Conservation (phyloP, 2,329 filamentous ascomycete genomes). For the Fusarium abutilonis region DNA sequence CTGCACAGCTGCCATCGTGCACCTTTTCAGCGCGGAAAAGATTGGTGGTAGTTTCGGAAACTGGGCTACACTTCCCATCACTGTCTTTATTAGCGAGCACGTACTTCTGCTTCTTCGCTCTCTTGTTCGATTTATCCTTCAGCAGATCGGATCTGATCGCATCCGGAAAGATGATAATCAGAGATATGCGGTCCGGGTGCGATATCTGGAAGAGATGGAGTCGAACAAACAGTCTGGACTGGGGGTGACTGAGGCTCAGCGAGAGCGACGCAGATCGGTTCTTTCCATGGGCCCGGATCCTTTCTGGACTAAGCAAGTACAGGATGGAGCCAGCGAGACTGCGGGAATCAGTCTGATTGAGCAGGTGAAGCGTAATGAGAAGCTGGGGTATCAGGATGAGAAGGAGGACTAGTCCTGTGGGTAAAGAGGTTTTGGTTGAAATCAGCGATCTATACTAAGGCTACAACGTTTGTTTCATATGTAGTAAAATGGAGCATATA, state of each 20-base stretch:
- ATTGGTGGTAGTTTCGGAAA: constrained; percentile 59
- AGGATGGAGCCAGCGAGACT: constrained; percentile 51
- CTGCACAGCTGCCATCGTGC: constrained; percentile 76
- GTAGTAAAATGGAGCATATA: too few species aligned
- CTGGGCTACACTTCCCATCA: constrained; percentile 73
- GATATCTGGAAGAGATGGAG: constrained; percentile 55
- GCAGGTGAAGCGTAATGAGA: constrained; percentile 41
- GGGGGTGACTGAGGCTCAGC: constrained; percentile 49
- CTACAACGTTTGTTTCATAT: too few species aligned
- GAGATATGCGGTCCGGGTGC: constrained; percentile 51
- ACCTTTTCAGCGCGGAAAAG: constrained; percentile 72
- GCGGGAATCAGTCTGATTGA: constrained; percentile 51
- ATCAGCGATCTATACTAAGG: too few species aligned
- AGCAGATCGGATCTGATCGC: constrained; percentile 53
- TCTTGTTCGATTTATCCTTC: constrained; percentile 50
- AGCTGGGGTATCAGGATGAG: neutral
- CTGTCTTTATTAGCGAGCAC: constrained; percentile 79
- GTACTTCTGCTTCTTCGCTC: constrained; percentile 70
- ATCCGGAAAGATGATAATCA: constrained; percentile 54
- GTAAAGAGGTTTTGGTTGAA: neutral
- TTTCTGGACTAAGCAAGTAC: constrained; percentile 57
- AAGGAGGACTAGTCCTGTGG: constrained; percentile 26
- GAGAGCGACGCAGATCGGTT: constrained; percentile 53
- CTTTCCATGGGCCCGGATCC: constrained; percentile 47
- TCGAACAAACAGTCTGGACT: constrained; percentile 49